Evolutionary conservation across 2,329 filamentous ascomycete species (phyloP).

Genomic region (Monascus ruber): DNA sequence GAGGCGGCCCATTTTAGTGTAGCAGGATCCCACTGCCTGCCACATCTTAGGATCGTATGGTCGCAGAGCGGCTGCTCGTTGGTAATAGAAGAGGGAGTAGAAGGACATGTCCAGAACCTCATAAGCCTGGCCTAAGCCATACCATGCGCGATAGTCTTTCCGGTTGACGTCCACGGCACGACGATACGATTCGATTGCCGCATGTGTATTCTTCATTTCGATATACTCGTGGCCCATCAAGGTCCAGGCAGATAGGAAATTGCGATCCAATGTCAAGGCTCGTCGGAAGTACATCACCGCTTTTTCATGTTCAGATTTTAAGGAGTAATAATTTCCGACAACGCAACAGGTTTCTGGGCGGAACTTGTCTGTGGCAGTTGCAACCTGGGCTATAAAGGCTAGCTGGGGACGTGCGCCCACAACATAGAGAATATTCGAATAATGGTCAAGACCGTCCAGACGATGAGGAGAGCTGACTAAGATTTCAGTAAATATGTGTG

Average conservation of each 20-base stretch:
- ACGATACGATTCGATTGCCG: constrained; percentile 92
- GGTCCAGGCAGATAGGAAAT: constrained; percentile 91
- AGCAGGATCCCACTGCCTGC: constrained; percentile 87
- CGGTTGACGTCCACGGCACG: constrained; percentile 92
- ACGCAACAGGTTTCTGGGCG: constrained; percentile 94
- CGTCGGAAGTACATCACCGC: constrained; percentile 96
- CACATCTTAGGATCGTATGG: constrained; percentile 98
- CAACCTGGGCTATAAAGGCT: constrained; percentile 83
- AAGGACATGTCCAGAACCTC: constrained; percentile 97
- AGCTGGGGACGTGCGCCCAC: constrained; percentile 79
- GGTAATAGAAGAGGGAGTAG: constrained; percentile 95
- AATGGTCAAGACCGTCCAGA: constrained; percentile 85
- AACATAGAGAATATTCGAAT: constrained; percentile 95
- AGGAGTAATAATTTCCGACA: constrained; percentile 91
- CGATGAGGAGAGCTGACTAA: constrained; percentile 54
- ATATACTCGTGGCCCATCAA: constrained; percentile 98
- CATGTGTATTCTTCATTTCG: constrained; percentile 96
- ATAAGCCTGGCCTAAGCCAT: constrained; percentile 91
- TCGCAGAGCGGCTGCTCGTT: constrained; percentile 82
- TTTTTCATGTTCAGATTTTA: constrained; percentile 92
- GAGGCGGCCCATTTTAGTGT: constrained; percentile 76
- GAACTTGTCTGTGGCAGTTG: constrained; percentile 87
- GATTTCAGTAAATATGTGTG: constrained; percentile 55
- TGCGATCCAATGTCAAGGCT: constrained; percentile 77
- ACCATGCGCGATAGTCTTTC: constrained; percentile 95